phyloP scores from a whole-genome alignment of 768 basidiomycete species.

The Boletus sp. region DNA sequence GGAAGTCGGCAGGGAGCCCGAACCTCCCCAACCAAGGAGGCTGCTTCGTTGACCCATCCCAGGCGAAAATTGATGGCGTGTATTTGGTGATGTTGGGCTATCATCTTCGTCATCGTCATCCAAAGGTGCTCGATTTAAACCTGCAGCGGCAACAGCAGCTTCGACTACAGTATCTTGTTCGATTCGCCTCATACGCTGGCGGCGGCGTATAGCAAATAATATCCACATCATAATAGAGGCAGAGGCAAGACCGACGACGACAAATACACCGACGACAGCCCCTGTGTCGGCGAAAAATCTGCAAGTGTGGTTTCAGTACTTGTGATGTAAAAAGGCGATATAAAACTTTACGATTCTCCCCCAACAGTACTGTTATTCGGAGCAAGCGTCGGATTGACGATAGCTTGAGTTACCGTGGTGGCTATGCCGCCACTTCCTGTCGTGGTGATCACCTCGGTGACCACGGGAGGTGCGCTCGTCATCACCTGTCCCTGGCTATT shows the following conservation, averaged over 20 bases:
- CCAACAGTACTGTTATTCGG: slow-evolving; percentile 42
- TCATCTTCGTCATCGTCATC: slow-evolving; percentile 61
- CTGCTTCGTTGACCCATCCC: slow-evolving; percentile 44
- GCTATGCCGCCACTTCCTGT: slow-evolving; percentile 52
- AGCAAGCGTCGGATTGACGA: slow-evolving; percentile 71
- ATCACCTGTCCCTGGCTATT: slow-evolving; percentile 49
- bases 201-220: slow-evolving; percentile 66
- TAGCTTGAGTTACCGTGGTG: slow-evolving; percentile 59
- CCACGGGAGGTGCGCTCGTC: slow-evolving; percentile 50
- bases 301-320: slow-evolving; percentile 8
- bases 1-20: slow-evolving; percentile 18
- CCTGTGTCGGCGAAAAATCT: slow-evolving; percentile 89
- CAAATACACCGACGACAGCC: slow-evolving; percentile 89
- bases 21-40: slow-evolving; percentile 14
- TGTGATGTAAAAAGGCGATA: neutral
- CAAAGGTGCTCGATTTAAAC: slow-evolving; percentile 63
- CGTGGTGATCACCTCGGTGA: slow-evolving; percentile 58
- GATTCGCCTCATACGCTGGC: slow-evolving; percentile 55
- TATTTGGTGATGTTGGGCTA: slow-evolving; percentile 19
- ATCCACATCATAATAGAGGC: slow-evolving; percentile 68
- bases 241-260: slow-evolving; percentile 81
- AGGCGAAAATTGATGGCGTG: slow-evolving; percentile 20
- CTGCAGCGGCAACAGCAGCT: slow-evolving; percentile 70
- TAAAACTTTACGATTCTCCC: slow-evolving; percentile 46
- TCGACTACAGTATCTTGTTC: slow-evolving; percentile 72